Percentiles rank a stretch among this genome's conserved stretches.
phyloP scores from a whole-genome alignment of 108 stramenopile genomes.

The Seminavis robusta region DNA sequence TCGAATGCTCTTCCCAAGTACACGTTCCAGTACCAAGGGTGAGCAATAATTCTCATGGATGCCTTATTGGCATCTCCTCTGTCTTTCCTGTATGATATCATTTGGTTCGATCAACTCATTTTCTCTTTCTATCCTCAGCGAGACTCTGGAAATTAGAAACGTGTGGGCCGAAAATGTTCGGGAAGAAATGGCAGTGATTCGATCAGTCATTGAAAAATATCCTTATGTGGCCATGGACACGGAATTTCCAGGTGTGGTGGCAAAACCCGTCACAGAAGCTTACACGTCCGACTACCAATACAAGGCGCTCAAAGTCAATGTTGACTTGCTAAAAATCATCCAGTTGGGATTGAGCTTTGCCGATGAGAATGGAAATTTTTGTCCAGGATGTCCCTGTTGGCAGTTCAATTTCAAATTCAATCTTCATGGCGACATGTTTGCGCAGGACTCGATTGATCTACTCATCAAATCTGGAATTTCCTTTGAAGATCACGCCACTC shows the following conservation, averaged over 20 bases:
- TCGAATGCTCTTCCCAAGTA: slow-evolving; percentile 48
- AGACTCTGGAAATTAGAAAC: slow-evolving; percentile 85
- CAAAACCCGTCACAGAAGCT: slow-evolving; percentile 92
- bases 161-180: slow-evolving; percentile 92
- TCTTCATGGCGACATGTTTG: slow-evolving; percentile 96
- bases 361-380: slow-evolving; percentile 92
- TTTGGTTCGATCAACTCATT: too few relatives aligned
- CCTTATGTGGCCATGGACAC: slow-evolving; percentile 99
- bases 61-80: too few relatives aligned
- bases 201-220: slow-evolving; percentile 90
- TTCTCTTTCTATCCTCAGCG: too few relatives aligned
- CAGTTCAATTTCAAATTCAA: slow-evolving; percentile 99
- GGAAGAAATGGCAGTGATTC: slow-evolving; percentile 92
- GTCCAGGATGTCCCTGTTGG: slow-evolving; percentile 94
- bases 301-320: slow-evolving; percentile 97
- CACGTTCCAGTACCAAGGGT: slow-evolving; percentile 47
- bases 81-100: too few relatives aligned
- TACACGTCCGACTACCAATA: slow-evolving; percentile 94
- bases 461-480: slow-evolving; percentile 94
- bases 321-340: slow-evolving; percentile 97
- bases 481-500: slow-evolving; percentile 88
- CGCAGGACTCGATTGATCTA: slow-evolving; percentile 97
- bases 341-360: slow-evolving; percentile 95
- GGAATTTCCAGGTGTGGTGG: slow-evolving; percentile 98
- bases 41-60: too few relatives aligned